Conservation (phyloP, 2,329 filamentous ascomycete species). For the Ophiostoma sp. region DNA sequence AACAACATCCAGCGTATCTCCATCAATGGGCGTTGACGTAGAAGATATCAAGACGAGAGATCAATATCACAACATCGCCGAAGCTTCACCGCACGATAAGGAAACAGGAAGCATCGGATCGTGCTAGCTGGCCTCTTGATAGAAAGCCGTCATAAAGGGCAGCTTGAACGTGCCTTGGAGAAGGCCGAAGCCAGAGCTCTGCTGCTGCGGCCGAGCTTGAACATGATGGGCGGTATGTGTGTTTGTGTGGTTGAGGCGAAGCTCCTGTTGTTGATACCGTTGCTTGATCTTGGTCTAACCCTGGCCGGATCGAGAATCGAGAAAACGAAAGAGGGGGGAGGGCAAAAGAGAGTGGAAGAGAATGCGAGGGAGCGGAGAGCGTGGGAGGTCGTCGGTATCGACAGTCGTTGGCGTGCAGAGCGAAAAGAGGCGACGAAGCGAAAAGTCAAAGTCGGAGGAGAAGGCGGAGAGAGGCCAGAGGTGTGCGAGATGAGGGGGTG, state of each 20-base stretch:
- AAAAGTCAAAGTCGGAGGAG: not conserved
- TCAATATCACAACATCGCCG: not conserved
- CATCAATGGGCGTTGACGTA: too few species aligned
- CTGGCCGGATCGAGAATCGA: not conserved
- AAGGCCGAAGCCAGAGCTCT: slow-evolving; percentile 74
- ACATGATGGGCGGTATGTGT: slow-evolving; percentile 55
- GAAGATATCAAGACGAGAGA: too few species aligned
- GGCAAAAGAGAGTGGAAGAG: not conserved
- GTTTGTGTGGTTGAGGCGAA: not conserved
- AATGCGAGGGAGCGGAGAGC: too few species aligned
- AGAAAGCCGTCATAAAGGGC: not conserved
- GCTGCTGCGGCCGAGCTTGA: slow-evolving; percentile 78
- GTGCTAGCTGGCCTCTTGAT: not conserved
- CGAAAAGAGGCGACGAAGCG: not conserved
- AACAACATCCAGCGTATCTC: too few species aligned
- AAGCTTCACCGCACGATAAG: not conserved
- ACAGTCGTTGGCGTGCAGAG: slow-evolving; percentile 9
- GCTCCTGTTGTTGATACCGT: slow-evolving; percentile 3
- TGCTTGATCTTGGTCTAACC: not conserved
- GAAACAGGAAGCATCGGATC: not conserved
- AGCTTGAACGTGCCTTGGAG: slow-evolving; percentile 56
- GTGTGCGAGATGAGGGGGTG: slow-evolving; percentile 10
- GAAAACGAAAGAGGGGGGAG: not conserved
- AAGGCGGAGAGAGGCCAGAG: slow-evolving; percentile 4
- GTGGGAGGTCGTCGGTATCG: not conserved